Percentiles rank a stretch among this genome's conserved stretches.
phyloP scores from a whole-genome alignment of 805 yeast species.

The Suhomyces sp. region DNA sequence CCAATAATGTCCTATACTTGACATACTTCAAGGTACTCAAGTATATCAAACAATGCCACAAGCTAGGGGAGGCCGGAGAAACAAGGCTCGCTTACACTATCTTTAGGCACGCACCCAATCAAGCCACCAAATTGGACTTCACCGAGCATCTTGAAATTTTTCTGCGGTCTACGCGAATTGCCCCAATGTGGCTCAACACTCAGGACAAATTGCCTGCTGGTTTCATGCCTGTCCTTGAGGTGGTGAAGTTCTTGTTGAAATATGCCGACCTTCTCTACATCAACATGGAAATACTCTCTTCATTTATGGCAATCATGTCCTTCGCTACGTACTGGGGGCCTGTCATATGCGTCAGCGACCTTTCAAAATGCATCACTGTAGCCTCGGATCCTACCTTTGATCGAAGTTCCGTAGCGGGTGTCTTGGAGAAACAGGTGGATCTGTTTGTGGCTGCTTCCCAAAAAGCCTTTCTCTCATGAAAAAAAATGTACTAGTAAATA shows the following conservation, averaged over 20 bases:
- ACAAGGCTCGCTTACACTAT: background rate
- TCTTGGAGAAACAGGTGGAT: background rate
- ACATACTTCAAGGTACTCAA: background rate
- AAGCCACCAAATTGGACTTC: background rate
- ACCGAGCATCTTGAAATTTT: background rate
- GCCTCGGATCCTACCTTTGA: constrained; percentile 3
- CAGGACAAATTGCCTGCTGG: constrained; percentile 1
- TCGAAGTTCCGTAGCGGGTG: background rate
- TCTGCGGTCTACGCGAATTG: background rate
- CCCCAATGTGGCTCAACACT: background rate
- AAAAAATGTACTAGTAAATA: background rate
- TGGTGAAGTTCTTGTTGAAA: constrained; percentile 2
- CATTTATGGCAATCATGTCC: background rate
- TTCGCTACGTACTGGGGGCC: constrained; percentile 8
- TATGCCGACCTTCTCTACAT: constrained; percentile 2
- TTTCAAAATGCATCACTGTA: constrained; percentile 1
- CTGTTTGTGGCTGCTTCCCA: background rate
- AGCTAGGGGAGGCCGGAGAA: background rate
- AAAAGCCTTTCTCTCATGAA: background rate
- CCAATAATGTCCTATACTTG: background rate
- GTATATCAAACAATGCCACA: background rate
- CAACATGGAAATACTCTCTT: constrained; percentile 3
- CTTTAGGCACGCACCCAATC: constrained; percentile 1
- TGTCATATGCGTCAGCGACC: constrained; percentile 2
- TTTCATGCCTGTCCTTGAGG: background rate